Percentiles rank a stretch among this genome's conserved stretches.
Conservation (phyloP, 495 filamentous ascomycete genomes). For the Aspergillus olivimuriae region DNA sequence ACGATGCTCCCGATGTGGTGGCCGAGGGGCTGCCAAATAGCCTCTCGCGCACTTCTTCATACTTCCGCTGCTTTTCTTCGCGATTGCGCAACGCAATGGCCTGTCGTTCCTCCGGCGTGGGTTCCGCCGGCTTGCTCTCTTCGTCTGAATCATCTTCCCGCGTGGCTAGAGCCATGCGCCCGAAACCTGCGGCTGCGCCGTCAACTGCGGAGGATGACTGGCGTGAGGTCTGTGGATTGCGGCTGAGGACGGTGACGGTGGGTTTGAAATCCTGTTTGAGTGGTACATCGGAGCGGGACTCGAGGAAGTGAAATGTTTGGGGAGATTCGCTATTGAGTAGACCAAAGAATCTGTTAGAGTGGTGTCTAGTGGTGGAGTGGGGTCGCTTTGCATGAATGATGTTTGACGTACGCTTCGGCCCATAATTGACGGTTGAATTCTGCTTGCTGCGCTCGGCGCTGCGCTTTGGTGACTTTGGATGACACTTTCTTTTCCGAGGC, state of each 20-base stretch:
- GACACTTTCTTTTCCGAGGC: conserved; percentile 40
- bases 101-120: conserved; percentile 65
- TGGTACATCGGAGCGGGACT: conserved; percentile 58
- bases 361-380: neutral
- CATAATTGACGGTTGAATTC: conserved; percentile 80
- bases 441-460: conserved; percentile 71
- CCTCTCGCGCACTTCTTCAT: conserved; percentile 76
- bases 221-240: conserved; percentile 57
- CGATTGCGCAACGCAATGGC: conserved; percentile 65
- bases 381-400: neutral
- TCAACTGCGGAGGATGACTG: conserved; percentile 28
- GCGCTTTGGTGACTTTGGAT: conserved; percentile 60
- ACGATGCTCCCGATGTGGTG: conserved; percentile 43
- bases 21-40: conserved; percentile 64
- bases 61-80: conserved; percentile 83
- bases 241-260: conserved; percentile 72
- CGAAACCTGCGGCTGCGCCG: conserved; percentile 52
- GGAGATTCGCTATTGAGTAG: conserved; percentile 45
- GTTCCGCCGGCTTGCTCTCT: conserved; percentile 48
- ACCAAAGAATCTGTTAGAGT: neutral
- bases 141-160: conserved; percentile 67
- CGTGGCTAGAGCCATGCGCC: conserved; percentile 47
- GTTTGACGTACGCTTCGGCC: conserved; percentile 69
- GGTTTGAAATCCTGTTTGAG: conserved; percentile 79
- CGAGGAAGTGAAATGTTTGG: conserved; percentile 66